phyloP scores from a whole-genome alignment of 805 yeast genomes.

The Saturnispora mendoncae region DNA sequence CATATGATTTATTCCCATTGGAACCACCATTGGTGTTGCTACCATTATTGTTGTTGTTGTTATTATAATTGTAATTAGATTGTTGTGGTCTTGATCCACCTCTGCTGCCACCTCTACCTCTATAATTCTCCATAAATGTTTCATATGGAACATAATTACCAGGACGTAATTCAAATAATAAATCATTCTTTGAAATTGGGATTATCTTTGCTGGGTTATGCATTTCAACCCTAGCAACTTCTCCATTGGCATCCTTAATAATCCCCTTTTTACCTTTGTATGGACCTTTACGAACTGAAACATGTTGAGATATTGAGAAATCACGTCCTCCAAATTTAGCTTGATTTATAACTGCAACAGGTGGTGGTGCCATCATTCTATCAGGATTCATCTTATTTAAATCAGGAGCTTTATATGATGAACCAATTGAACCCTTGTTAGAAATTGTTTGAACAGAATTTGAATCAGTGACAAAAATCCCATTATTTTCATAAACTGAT shows the following conservation, averaged over 20 bases:
- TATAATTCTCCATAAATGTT: constrained; percentile 48
- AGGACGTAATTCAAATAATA: constrained; percentile 59
- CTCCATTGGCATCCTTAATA: constrained; percentile 88
- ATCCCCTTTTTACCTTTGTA: constrained; percentile 93
- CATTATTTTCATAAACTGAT: constrained; percentile 74
- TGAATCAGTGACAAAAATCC: constrained; percentile 78
- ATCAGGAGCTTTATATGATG: constrained; percentile 50
- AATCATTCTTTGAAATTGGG: constrained; percentile 69
- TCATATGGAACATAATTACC: constrained; percentile 71
- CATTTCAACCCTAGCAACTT: constrained; percentile 82
- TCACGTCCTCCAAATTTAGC: constrained; percentile 67
- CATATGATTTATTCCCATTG: neutral
- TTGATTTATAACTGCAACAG: constrained; percentile 48
- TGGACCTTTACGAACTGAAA: constrained; percentile 81
- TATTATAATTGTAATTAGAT: neutral
- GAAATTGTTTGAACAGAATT: constrained; percentile 74
- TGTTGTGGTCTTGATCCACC: constrained; percentile 3
- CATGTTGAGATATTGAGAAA: constrained; percentile 71
- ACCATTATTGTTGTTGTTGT: neutral
- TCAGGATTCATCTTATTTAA: constrained; percentile 83
- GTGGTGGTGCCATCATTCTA: constrained; percentile 55
- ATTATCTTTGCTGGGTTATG: constrained; percentile 87
- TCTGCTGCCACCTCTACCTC: constrained; percentile 27
- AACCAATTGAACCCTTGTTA: constrained; percentile 63
- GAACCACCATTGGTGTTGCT: neutral